Base-by-base conservation (phyloP, 805 yeast genomes). In the Kazachstania taianensis region DNA sequence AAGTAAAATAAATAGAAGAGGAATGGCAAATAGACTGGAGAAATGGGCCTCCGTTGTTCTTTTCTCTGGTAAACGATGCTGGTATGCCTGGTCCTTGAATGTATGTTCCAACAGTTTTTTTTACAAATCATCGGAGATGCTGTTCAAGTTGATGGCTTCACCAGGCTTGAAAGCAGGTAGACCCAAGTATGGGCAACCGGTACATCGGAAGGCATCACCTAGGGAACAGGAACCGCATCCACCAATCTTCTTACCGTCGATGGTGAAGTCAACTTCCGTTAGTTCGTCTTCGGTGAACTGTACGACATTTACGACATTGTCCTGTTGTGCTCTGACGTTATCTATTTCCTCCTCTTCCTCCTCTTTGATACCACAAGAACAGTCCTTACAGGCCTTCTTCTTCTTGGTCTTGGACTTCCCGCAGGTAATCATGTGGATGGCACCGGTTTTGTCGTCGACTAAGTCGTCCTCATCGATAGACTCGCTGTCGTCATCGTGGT, bases 141-240 rank as follows among this genome's bases (percentile, higher is more conserved):
- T 72, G 50, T 73, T 85, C 43, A 89, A 63, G 22, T 80, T 77
- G 37, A 92, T 76, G 8, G 78, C 78, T 63, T 92, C 94, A 35
- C 99, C 99, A 1, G 97, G 98, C 62, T 86, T 86, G 71, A 92
- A 92, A 3, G 99, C 96, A 12, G 99, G 99, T 31, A 92, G 67
- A 0, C 99, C 99, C 46, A 92, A 65, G 61, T 79, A 92, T 27
- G 99, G 99, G 63, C 99, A 92, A 2, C 97, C 96, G 48, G 87
- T 94, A 59, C 99, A 92, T 53, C 99, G 70, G 65, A 92, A 92
- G 0, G 98, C 98, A 59, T 92, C 99, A 30, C 99, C 99, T 33
- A 92, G 69, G 0, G 97, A 78, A 63, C 99, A 92, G 8, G 94
- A 83, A 18, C 95, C 95, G 65, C 99, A 92, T 3, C 96, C 96